Evolutionary conservation across 2,329 filamentous ascomycete species (phyloP).

Genomic region (Onygena corvina): DNA sequence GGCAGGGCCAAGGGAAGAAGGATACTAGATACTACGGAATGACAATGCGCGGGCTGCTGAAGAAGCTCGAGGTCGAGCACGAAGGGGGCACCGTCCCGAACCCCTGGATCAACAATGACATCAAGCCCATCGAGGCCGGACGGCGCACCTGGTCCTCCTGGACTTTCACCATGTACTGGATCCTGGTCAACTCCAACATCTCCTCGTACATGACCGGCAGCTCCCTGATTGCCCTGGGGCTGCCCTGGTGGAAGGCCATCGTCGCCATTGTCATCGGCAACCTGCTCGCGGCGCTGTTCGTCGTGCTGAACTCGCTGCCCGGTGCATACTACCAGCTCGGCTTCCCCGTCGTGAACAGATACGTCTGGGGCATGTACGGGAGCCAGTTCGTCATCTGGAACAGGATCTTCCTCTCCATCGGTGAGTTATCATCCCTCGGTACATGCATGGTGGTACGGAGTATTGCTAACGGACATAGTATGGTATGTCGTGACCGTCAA

Average conservation of each 20-base stretch:
- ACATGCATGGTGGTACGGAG: too few relatives aligned
- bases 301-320: slow-evolving; percentile 28
- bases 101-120: slow-evolving; percentile 39
- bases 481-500: neutral
- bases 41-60: neutral
- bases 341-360: slow-evolving; percentile 34
- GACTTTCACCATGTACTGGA: slow-evolving; percentile 38
- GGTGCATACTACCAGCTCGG: slow-evolving; percentile 36
- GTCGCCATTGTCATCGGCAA: slow-evolving; percentile 24
- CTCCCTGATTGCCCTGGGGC: slow-evolving; percentile 25
- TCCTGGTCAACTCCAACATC: slow-evolving; percentile 37
- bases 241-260: slow-evolving; percentile 26
- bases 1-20: too few relatives aligned
- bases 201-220: slow-evolving; percentile 25
- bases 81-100: slow-evolving; percentile 18
- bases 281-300: slow-evolving; percentile 30
- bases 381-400: slow-evolving; percentile 31
- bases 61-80: slow-evolving; percentile 19
- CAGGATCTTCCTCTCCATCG: slow-evolving; percentile 31
- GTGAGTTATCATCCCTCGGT: slow-evolving; percentile 9
- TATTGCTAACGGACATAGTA: too few relatives aligned
- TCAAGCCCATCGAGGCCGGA: slow-evolving; percentile 37
- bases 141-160: slow-evolving; percentile 35
- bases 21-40: too few relatives aligned
- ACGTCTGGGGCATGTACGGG: slow-evolving; percentile 35